Evolutionary conservation across 805 yeast genomes (phyloP).

Genomic region (Middelhovenomyces tepae): DNA sequence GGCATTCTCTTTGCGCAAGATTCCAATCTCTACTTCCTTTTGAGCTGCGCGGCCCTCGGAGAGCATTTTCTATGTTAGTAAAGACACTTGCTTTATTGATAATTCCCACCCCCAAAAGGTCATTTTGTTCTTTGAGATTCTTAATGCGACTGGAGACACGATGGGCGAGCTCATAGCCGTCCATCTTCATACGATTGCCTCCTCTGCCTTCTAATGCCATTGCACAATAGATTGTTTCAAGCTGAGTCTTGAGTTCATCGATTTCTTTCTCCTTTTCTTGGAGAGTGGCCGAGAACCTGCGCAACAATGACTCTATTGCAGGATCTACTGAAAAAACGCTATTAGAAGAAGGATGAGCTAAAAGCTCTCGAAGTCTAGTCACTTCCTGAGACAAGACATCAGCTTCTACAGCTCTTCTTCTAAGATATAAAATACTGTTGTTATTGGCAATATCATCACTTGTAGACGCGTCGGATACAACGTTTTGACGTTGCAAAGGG

Average conservation of each 20-base stretch:
- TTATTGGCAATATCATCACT: too few species aligned
- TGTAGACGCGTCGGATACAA: too few species aligned
- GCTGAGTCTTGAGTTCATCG: constrained; percentile 49
- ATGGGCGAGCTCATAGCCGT: constrained; percentile 68
- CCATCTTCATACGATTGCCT: constrained; percentile 31
- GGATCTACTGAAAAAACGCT: constrained; percentile 11
- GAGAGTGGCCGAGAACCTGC: constrained; percentile 40
- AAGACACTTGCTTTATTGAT: not conserved
- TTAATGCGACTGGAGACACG: constrained; percentile 56
- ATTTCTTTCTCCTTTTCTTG: constrained; percentile 42
- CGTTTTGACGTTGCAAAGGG: too few species aligned
- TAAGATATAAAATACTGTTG: too few species aligned
- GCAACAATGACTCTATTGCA: constrained; percentile 37
- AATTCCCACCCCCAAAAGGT: constrained; percentile 36
- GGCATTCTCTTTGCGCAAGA: constrained; percentile 43
- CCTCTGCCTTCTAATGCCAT: constrained; percentile 40
- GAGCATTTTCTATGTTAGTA: constrained; percentile 39
- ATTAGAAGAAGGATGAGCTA: constrained; percentile 1
- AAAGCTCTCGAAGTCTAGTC: too few species aligned
- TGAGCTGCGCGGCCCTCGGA: constrained; percentile 73
- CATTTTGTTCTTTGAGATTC: constrained; percentile 58
- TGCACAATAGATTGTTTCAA: constrained; percentile 62
- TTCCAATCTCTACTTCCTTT: constrained; percentile 55
- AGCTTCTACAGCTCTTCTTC: too few species aligned
- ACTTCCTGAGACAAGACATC: too few species aligned